Base-by-base conservation (phyloP, 1,139 yeast genomes). In the Pichia sp. region DNA sequence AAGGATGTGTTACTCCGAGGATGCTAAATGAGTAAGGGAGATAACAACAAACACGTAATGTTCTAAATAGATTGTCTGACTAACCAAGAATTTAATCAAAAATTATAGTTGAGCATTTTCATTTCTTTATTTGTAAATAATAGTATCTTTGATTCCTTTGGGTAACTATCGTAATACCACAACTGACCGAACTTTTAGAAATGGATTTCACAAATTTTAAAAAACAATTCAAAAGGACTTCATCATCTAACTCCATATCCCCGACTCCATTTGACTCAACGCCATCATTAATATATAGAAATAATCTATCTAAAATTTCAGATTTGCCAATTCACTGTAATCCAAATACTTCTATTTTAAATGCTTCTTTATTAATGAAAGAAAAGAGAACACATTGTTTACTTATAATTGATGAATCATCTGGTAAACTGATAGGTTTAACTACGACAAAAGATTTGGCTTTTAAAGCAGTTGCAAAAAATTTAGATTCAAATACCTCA, bases 371-470 rank as follows among this genome's bases (percentile, higher is more conserved):
- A 45, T 59, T 74, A 49, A 79, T 79, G 84, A 70, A 75, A 8
- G 79, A 79, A 31, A 71, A 67, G 50, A 60, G 83, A 43, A 79
- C 75, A 48, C 79, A 79, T 58, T 79, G 84, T 62, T 65, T 77
- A 29, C 58, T 76, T 7, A 67, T 76, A 3, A 75, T 71, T 44
- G 74, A 72, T 42, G 45, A 64, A 41, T 57, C 60, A 10, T 69
- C 71, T 18, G 81, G 78, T 31, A 78, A 77, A 48, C 73, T 86
- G 45, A 65, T 80, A 45, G 95, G 94, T 3, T 81, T 85, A 42
- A 80, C 84, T 66, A 86, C 95, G 3, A 89, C 92, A 38, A 84
- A 83, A 59, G 95, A 85, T 62, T 70, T 85, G 54, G 94, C 94
- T 0, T 83, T 83, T 61, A 67, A 76, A 49, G 66, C 63, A 5